Evolutionary conservation across 495 filamentous ascomycete genomes (phyloP), one percentile per base, ranked within the genome.

Genomic region (Neurospora sp.): DNA sequence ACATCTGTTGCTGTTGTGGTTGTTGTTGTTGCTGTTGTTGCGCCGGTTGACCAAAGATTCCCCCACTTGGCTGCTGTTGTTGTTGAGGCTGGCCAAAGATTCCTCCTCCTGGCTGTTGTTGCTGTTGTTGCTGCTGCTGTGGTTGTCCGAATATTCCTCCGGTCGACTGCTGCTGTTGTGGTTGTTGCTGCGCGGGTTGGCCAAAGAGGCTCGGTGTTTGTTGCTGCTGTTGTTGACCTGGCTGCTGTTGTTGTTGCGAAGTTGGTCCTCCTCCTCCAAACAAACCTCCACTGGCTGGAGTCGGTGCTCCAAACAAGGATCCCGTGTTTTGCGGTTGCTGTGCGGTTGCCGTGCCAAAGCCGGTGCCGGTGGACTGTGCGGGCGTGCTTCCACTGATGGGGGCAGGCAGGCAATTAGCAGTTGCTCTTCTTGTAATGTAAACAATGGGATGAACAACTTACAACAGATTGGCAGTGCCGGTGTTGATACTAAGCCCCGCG

Each of bases 401-500:
- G 35, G 35, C 35, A 35, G 35, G 35, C 35, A 35, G 35, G 35
- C 35, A 35, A 35, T 35, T 35, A 35, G 35, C 35, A 35, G 35
- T 35, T 35, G 35, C 35, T 35, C 35, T 35, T 35, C 35, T 35
- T 35, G 35, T 35, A 35, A 35, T 31, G 31, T 31, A 31, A 31
- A 31, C 31, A 31, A 31, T 35, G 35, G 3, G 78, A 40, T 14
- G 4, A 14, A 44, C 18, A n/a, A n/a, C 42, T 9, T 77, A 93
- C 78, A 92, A 86, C 46, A 92, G 86, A 82, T 91, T 92, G 72
- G 91, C 88, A 42, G 89, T 86, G 62, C 84, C 88, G n/a, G 92
- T 96, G 79, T 93, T 94, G 79, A 96, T 92, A 73, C 89, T 92
- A 72, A 94, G 84, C 72, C 89, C 90, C 23, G 85, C 87, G 35